Evolutionary conservation across 1,139 yeast genomes (phyloP), one percentile per base, ranked within the genome.

Genomic region (Candida sanyaensis): DNA sequence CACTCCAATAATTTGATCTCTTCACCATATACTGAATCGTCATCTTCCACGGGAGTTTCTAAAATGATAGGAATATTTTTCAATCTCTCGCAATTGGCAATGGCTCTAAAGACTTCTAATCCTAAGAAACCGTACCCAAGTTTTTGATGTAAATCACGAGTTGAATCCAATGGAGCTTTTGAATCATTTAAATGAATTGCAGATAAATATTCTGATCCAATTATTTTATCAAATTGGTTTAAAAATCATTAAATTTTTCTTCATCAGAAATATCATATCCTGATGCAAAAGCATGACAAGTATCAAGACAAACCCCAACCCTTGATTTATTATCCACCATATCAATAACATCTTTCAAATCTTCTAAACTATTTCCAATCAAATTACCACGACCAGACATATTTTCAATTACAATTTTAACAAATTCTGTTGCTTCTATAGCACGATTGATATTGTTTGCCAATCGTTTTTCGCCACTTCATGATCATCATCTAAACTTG

Each of bases 361-460:
- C 99, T 55, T 87, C 83, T 37, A 93, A 68, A 42, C 81, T 75
- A 4, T 95, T 86, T 1, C 99, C 99, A 43, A 93, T 87, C 50
- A 92, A 76, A 53, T 88, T 87, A 6, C 97, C 97, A 57, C 91
- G 96, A 10, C 99, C 99, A 0, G 99, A 97, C 99, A 95, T 93
- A 62, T 93, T 93, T 63, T 93, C 99, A 49, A 95, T 77, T 10
- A 93, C 96, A 44, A 93, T 85, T 61, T 86, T 90, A 31, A 93
- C 98, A 61, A 83, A 86, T 5, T 68, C 59, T 0, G 99, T 93
- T 48, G 83, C 83, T 29, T 69, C 67, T 41, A 88, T 86, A 6
- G 96, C 97, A 38, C 70, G 75, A 64, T 95, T 93, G 56, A 93
- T 84, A 54, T 88, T 86, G 17, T 75, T 74, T 0, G 98, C 97